Evolutionary conservation across 441 rosid genomes (phyloP).

Genomic region (Syzygium malaccense): DNA sequence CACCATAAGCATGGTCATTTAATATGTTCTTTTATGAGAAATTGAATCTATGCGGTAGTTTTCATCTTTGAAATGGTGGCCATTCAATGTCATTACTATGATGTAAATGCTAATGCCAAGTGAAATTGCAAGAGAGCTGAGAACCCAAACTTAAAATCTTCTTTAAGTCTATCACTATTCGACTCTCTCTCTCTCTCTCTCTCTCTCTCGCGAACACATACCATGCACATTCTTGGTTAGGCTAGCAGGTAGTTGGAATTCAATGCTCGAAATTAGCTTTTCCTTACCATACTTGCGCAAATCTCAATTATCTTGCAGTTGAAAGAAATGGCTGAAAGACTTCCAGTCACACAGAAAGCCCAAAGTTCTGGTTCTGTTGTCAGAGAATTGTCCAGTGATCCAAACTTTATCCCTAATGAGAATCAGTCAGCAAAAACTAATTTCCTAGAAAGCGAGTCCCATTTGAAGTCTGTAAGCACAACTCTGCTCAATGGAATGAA

Average conservation of each 20-base stretch:
- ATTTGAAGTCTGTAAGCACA: slow-evolving; percentile 20
- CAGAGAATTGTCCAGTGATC: slow-evolving; percentile 15
- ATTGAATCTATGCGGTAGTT: background rate
- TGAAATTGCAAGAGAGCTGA: background rate
- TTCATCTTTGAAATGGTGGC: background rate
- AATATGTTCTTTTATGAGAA: background rate
- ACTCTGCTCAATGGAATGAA: slow-evolving; percentile 31
- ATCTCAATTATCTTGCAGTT: slow-evolving; percentile 34
- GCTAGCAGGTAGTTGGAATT: background rate
- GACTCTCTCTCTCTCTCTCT: background rate
- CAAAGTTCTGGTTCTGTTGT: slow-evolving; percentile 17
- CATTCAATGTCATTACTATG: background rate
- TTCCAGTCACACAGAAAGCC: slow-evolving; percentile 24
- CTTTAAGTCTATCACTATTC: background rate
- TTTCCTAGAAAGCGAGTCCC: slow-evolving; percentile 28
- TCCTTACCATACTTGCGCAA: background rate
- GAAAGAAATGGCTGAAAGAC: slow-evolving; percentile 49
- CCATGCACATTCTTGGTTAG: background rate
- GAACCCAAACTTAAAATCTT: background rate
- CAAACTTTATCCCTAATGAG: slow-evolving; percentile 15
- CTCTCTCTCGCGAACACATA: background rate
- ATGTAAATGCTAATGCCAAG: background rate
- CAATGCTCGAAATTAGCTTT: background rate
- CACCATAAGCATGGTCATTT: background rate
- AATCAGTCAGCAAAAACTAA: slow-evolving; percentile 24